Base-by-base conservation (phyloP, 73 alveolate genomes). In the Paramecium sonneborni region DNA sequence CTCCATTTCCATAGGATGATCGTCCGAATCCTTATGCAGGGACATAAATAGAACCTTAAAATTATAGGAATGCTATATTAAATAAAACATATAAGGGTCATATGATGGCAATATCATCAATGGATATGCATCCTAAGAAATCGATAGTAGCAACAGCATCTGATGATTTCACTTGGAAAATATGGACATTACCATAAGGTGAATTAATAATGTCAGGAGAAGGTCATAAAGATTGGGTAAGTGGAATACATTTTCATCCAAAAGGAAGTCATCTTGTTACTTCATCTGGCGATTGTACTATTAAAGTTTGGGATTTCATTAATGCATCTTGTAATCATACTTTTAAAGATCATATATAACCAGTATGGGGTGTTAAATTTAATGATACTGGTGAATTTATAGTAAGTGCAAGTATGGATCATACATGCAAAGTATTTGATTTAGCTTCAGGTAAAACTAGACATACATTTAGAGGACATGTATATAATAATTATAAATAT, bases 171-270 rank as follows among this genome's bases (percentile, higher is more conserved):
- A 98, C 99, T 48, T 99, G 99, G 99, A 98, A 98, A 52, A 85
- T 67, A 2, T 85, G 88, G 95, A 85, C 92, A 30, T 32, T 85
- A 2, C 92, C 95, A 20, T 44, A 69, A 82, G 92, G 99, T 32
- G 99, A 99, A 91, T 92, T 99, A 76, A 98, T 99, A 35, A 98
- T 99, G 99, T 97, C 99, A 52, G 99, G 99, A 38, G 99, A 99
- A 93, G 99, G 99, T 2, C 99, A 99, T 95, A 94, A 97, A 94
- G 99, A 99, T 95, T 99, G 99, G 99, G 98, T 99, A 20, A 96
- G 99, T 32, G 99, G 99, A 52, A 93, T 98, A 46, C 92, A 97
- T 70, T 99, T 99, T 92, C 99, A 97, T 90, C 99, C 99, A n/a
- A 97, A 97, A 85, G 99, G 99, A 37, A 95, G 98, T 32, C 95